Evolutionary conservation across 2,329 filamentous ascomycete species (phyloP).

Genomic region (Pseudogymnoascus sp.): DNA sequence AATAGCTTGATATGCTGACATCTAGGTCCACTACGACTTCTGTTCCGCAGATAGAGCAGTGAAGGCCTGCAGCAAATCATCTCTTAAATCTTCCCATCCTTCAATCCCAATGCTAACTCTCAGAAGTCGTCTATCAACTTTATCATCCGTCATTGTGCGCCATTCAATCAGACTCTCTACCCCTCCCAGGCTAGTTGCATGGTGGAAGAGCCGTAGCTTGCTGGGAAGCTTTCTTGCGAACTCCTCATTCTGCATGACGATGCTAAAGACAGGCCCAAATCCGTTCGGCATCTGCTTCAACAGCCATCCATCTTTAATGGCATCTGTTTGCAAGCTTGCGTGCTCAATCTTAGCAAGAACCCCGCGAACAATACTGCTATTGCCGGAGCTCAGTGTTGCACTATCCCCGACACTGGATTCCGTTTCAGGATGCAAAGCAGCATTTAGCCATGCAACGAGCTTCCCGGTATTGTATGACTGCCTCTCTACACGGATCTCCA

Average conservation of each 20-base stretch:
- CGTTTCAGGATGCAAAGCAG: constrained; percentile 22
- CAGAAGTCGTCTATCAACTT: constrained; percentile 63
- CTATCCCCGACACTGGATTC: constrained; percentile 5
- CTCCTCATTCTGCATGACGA: constrained; percentile 53
- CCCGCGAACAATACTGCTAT: constrained; percentile 37
- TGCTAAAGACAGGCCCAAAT: constrained; percentile 79
- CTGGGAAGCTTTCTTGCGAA: constrained; percentile 65
- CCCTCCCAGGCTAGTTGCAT: constrained; percentile 88
- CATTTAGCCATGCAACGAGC: constrained; percentile 63
- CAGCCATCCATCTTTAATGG: constrained; percentile 60
- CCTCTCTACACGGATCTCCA: constrained; percentile 71
- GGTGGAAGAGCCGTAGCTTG: constrained; percentile 76
- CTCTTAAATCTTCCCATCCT: constrained; percentile 71
- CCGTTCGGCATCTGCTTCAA: constrained; percentile 83
- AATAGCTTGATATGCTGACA: neutral
- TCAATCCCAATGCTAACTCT: constrained; percentile 83
- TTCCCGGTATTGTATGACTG: constrained; percentile 64
- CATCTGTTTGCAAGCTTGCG: constrained; percentile 67
- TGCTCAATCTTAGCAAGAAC: constrained; percentile 60
- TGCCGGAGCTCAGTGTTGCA: constrained; percentile 26
- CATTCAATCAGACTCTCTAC: constrained; percentile 97
- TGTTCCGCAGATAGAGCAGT: constrained; percentile 26
- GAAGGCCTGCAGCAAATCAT: constrained; percentile 64
- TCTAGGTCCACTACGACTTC: neutral
- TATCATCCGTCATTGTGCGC: constrained; percentile 76